Percentiles rank a stretch among this genome's conserved stretches.
Conservation (phyloP, 176 grass and related monocot species). For the Raddia distichophylla region DNA sequence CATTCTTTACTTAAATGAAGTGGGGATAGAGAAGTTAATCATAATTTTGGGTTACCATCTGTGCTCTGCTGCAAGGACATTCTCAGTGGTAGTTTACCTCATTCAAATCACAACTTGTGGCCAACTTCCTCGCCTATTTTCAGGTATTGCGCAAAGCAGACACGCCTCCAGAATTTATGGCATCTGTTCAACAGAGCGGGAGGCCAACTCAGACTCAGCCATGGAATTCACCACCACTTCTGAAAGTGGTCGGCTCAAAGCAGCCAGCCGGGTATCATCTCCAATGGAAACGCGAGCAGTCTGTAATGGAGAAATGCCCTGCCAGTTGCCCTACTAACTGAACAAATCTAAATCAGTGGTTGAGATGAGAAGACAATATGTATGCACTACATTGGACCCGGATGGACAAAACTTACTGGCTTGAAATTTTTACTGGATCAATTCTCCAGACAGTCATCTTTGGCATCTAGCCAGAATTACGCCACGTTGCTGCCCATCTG, state of each 20-base stretch:
- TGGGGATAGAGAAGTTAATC: background rate
- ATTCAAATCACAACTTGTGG: constrained; percentile 1
- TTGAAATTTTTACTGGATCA: background rate
- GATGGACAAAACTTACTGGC: constrained; percentile 15
- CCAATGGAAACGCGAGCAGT: constrained; percentile 82
- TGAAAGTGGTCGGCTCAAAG: constrained; percentile 42
- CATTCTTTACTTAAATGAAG: constrained; percentile 2
- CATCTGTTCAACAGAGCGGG: constrained; percentile 46
- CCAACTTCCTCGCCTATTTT: constrained; percentile 16
- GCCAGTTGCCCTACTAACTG: constrained; percentile 34
- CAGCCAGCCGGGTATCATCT: constrained; percentile 47
- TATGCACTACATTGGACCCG: background rate
- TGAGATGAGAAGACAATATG: background rate
- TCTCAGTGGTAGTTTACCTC: background rate
- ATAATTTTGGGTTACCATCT: background rate
- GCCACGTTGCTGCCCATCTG: background rate
- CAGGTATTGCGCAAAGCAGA: constrained; percentile 80
- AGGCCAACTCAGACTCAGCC: constrained; percentile 39
- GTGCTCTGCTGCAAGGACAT: background rate
- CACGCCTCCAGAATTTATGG: constrained; percentile 51
- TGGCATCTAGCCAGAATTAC: constrained; percentile 1
- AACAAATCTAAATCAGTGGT: background rate
- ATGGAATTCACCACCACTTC: constrained; percentile 29
- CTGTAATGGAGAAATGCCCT: constrained; percentile 40
- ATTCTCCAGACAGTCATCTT: constrained; percentile 7